phyloP scores from a whole-genome alignment of 2,329 filamentous ascomycete genomes.

The Talaromyces sp. region DNA sequence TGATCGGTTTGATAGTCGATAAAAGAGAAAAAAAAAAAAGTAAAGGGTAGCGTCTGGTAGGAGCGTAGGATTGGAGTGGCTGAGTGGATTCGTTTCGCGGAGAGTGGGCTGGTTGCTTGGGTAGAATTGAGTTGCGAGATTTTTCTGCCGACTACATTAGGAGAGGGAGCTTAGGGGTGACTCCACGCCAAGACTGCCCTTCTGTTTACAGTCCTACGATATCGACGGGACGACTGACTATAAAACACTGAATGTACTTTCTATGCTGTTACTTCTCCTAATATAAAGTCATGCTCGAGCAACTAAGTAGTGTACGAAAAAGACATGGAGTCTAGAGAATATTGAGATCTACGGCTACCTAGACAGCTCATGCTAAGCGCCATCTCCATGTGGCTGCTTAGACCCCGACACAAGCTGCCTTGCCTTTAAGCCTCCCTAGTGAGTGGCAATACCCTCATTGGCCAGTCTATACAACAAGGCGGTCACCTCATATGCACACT shows the following conservation, averaged over 20 bases:
- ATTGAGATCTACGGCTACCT: neutral
- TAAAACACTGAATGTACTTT: neutral
- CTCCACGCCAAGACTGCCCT: conserved; percentile 2
- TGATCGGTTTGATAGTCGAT: conserved; percentile 21
- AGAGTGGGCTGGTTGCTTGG: conserved; percentile 1
- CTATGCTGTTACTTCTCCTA: neutral
- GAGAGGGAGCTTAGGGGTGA: conserved; percentile 1
- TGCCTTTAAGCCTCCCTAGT: neutral
- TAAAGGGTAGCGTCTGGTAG: neutral
- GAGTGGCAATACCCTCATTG: conserved; percentile 1
- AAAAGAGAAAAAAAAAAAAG: neutral
- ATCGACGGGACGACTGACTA: no score
- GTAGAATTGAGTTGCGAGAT: neutral
- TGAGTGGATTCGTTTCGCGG: conserved; percentile 14
- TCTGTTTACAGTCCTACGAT: no score
- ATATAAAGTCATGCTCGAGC: neutral
- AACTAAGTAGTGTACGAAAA: neutral
- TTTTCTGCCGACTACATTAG: neutral
- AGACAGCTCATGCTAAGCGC: neutral
- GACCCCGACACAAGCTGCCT: conserved; percentile 5
- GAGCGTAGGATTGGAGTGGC: neutral
- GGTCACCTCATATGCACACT: neutral
- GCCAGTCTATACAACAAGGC: neutral
- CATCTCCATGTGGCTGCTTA: neutral
- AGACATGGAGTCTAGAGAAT: neutral